Evolutionary conservation across 306 rosid genomes (phyloP), one percentile per base, ranked within the genome.

Genomic region (Gastrolobium bilobum): DNA sequence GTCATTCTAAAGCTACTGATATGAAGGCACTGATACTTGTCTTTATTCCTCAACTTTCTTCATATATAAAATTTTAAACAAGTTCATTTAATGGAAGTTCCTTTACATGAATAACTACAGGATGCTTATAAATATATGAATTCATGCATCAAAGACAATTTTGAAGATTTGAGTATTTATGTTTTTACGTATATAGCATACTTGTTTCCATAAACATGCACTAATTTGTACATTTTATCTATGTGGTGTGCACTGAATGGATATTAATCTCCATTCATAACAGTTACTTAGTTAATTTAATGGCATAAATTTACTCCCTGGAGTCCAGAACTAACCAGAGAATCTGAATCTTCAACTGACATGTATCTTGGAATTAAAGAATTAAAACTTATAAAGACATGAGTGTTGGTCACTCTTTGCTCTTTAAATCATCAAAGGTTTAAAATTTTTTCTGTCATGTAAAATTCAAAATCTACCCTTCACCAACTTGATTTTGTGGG

Each of bases 301-400:
- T n/a, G 33, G 54, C 37, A 20, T 30, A 5, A 51, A 20, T 43
- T 29, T 57, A 13, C 68, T 20, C 35, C 37, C 29, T 14, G 37
- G 54, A 53, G 35, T 11, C 37, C 29, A 31, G 37, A 64, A 53
- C 44, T 11, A 37, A 57, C 29, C 33, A 59, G 34, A 75, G 5
- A 58, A 35, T 8, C 70, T 10, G 58, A 71, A 40, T 46, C 47
- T 15, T 1, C 9, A 48, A 73, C 26, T 15, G 43, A 72, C 11
- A 35, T 20, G 60, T 75, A 15, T 42, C 74, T 6, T 20, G 7
- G 46, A 37, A 63, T 53, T 31, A 61, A 47, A 48, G 64, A 51
- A 58, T 37, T 20, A 44, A 39, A 50, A 71, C 35, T 60, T 50
- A 48, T 39, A 65, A 31, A 60, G 65, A 50, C 68, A 29, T 61